These are phyloP conservation scores for Cladorrhinum samala DNA, from an alignment of 495 filamentous ascomycete species.

Conservation along the genomic window DNA sequence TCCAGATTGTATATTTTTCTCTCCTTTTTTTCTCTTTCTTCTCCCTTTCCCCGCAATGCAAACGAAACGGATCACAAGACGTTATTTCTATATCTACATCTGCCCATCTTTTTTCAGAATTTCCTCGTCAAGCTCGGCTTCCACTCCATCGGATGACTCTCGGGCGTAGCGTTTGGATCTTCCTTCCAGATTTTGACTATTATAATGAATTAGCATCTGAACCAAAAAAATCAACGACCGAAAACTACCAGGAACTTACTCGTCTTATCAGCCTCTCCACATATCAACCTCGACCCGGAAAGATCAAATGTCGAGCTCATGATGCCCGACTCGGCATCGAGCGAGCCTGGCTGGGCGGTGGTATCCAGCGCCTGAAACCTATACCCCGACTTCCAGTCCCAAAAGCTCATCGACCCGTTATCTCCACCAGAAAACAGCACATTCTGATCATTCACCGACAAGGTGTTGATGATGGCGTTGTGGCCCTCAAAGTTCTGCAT, in stretches of 20 bases:
- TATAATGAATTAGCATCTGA: background rate
- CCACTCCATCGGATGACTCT: constrained; percentile 91
- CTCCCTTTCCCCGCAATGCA: background rate
- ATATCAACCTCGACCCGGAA: constrained; percentile 83
- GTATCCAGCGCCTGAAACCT: constrained; percentile 83
- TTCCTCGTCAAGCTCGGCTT: constrained; percentile 61
- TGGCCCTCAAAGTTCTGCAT: constrained; percentile 99
- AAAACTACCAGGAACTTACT: constrained; percentile 38
- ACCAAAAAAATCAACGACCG: background rate
- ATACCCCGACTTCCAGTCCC: constrained; percentile 98
- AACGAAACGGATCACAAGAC: background rate
- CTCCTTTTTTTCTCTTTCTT: too few relatives aligned
- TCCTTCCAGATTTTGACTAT: constrained; percentile 91
- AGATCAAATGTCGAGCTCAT: constrained; percentile 88
- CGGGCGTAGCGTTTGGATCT: constrained; percentile 82
- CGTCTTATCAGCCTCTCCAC: constrained; percentile 94
- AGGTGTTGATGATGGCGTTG: constrained; percentile 90
- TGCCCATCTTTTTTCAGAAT: constrained; percentile 18
- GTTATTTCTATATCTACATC: background rate
- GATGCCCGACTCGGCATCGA: constrained; percentile 91
- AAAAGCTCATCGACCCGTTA: constrained; percentile 95
- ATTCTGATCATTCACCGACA: constrained; percentile 91
- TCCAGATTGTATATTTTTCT: too few relatives aligned
- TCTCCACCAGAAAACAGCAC: constrained; percentile 94
- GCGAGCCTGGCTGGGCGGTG: constrained; percentile 84